Evolutionary conservation across 2,329 filamentous ascomycete species (phyloP), one percentile per base, ranked within the genome.

Genomic region (Verticillium longisporum): DNA sequence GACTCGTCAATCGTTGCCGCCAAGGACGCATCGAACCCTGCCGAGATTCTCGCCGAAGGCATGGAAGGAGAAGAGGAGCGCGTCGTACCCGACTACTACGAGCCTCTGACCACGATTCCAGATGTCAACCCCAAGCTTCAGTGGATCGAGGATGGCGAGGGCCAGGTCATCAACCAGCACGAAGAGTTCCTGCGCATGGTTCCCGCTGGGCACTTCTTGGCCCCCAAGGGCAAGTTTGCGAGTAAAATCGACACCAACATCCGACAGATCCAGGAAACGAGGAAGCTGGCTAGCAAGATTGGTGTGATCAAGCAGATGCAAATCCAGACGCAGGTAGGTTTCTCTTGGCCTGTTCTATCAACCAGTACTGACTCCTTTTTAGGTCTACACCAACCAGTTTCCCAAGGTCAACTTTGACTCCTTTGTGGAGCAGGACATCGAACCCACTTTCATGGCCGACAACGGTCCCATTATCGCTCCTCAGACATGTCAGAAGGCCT

Each of bases 251-350:
- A 97, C 67, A 85, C 87, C 60, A 99, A 99, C 68, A 91, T 98
- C 75, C 86, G 87, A 63, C 93, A 97, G 71, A 93, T 99, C 83
- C 95, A 99, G 73, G 94, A 98, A 70, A 99, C 95, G 0, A 85
- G 95, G 67, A 98, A 97, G 72, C 84, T 99, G 34, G 96, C 92
- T 69, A 92, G 92, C 11, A 99, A 98, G 77, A 97, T 99, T 72
- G 89, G 91, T 57, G 92, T 99, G 64, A 95, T 99, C 72, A 99
- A 98, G 78, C 95, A 99, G 77, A 99, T 99, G 95, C 95, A 99
- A 76, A 86, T 98, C 60, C 95, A 99, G 74, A 91, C 92, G 58
- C 95, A 97, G 84, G 91, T 92, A 84, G 79, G 70, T 57, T 34
- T 34, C 61, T 55, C 33, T 9, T 61, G 36, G 36, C 55, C n/a